A percentile compares a stretch with the other conserved stretches of the same genome.
Conservation (phyloP, 2,329 filamentous ascomycete genomes). For the Bipolaris victoriae region DNA sequence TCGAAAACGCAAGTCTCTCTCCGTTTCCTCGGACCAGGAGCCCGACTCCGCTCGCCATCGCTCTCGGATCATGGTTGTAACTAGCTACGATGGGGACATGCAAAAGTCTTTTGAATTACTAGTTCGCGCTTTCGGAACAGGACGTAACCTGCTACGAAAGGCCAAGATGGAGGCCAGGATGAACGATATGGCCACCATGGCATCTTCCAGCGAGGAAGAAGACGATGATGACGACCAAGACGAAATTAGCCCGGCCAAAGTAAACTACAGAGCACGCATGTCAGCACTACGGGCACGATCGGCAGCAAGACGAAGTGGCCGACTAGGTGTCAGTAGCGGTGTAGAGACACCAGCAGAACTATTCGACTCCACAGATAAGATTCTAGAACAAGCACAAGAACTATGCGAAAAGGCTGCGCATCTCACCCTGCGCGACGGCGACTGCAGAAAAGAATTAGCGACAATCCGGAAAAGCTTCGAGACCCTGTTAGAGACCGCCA, state of each 20-base stretch:
- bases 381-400: constrained; percentile 77
- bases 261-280: constrained; percentile 47
- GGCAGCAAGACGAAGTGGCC: constrained; percentile 22
- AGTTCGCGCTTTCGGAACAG: constrained; percentile 79
- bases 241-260: constrained; percentile 39
- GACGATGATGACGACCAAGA: constrained; percentile 36
- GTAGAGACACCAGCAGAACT: constrained; percentile 30
- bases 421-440: constrained; percentile 85
- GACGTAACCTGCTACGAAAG: constrained; percentile 83
- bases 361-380: constrained; percentile 74
- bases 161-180: constrained; percentile 83
- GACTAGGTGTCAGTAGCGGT: constrained; percentile 13
- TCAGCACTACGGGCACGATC: constrained; percentile 40
- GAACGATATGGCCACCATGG: constrained; percentile 52
- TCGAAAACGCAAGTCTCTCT: constrained; percentile 54
- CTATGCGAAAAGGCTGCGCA: constrained; percentile 88
- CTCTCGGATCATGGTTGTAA: constrained; percentile 76
- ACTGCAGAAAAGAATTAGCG: constrained; percentile 77
- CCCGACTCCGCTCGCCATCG: constrained; percentile 64
- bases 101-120: constrained; percentile 82
- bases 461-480: constrained; percentile 70
- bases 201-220: constrained; percentile 37
- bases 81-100: constrained; percentile 91
- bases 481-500: constrained; percentile 67
- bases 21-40: constrained; percentile 47